Evolutionary conservation across 2,329 filamentous ascomycete genomes (phyloP).

Genomic region (Fusarium coffeatum): DNA sequence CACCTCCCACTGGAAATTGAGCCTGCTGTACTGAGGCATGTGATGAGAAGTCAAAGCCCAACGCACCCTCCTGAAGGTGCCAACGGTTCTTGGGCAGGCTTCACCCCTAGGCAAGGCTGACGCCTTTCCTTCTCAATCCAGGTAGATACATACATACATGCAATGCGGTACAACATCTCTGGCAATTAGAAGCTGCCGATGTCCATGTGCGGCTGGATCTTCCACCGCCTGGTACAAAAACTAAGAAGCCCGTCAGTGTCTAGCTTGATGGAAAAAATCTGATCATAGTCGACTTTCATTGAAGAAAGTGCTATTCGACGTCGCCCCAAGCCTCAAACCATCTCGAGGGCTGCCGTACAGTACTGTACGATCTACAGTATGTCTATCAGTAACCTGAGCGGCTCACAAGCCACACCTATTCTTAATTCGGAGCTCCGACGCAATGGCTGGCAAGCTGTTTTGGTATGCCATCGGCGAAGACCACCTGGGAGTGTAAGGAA

Average conservation of each 20-base stretch:
- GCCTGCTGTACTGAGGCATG: constrained; percentile 13
- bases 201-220: background rate
- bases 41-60: constrained; percentile 13
- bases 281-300: background rate
- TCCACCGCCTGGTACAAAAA: background rate
- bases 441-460: constrained; percentile 7
- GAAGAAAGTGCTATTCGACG: background rate
- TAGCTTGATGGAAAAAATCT: background rate
- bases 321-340: constrained; percentile 17
- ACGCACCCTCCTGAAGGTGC: background rate
- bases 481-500: constrained; percentile 18
- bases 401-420: constrained; percentile 32
- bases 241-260: background rate
- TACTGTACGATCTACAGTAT: constrained; percentile 13
- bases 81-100: constrained; percentile 21
- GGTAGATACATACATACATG: background rate
- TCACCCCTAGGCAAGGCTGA: constrained; percentile 15
- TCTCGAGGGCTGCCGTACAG: background rate
- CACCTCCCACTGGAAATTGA: constrained; percentile 9
- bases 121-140: constrained; percentile 14
- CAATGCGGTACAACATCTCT: constrained; percentile 8
- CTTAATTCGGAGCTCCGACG: constrained; percentile 13
- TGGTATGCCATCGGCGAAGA: constrained; percentile 17
- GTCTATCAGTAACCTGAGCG: background rate
- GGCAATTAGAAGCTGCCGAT: constrained; percentile 12